Base-by-base conservation (phyloP, 1,284 basidiomycete species). In the Ustilago lituana region DNA sequence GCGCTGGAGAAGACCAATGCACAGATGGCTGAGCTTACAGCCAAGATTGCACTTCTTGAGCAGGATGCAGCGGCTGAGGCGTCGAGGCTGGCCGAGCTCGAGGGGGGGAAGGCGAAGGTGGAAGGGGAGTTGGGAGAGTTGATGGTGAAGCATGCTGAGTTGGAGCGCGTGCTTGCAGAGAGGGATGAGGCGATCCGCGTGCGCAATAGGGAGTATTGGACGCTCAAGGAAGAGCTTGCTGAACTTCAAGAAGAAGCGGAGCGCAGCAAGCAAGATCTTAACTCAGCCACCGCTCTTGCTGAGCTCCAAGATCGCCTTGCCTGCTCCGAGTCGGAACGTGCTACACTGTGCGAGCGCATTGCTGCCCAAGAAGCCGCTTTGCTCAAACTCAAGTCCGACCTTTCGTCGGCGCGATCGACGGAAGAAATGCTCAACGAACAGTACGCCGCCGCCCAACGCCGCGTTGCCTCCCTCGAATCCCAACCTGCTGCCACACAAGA, bases 141-240 rank as follows among this genome's bases (percentile, higher is more conserved):
- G 6, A 4, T 10, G 12, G 23, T 39, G 2, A 55, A 52, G 33
- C 50, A 57, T 4, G n/a, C 19, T 0, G 48, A 56, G 10, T 41
- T 72, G 5, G 59, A 72, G 14, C 10, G 7, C 4, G 49, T 53
- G 0, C 37, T 67, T 3, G n/a, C n/a, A 0, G 48, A 55, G 32
- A 38, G 64, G 3, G 64, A 72, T 15, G 52, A 7, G 1, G 55
- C 55, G 15, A 39, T 72, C 5, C 17, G 24, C 1, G 11, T 11
- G 14, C 59, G 73, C 43, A 73, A 76, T 44, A 24, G 31, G 0
- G 71, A 76, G 22, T 76, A 63, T 48, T 76, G 73, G 73, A 43
- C 45, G 6, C 46, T 70, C n/a, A 76, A 76, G 31, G 73, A 76
- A 47, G 73, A 76, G 51, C 50, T 76, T 0, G 73, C 71, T 12